Evolutionary conservation across 208 protist species (phyloP).

Genomic region (Leptomonas pyrrhocoris): DNA sequence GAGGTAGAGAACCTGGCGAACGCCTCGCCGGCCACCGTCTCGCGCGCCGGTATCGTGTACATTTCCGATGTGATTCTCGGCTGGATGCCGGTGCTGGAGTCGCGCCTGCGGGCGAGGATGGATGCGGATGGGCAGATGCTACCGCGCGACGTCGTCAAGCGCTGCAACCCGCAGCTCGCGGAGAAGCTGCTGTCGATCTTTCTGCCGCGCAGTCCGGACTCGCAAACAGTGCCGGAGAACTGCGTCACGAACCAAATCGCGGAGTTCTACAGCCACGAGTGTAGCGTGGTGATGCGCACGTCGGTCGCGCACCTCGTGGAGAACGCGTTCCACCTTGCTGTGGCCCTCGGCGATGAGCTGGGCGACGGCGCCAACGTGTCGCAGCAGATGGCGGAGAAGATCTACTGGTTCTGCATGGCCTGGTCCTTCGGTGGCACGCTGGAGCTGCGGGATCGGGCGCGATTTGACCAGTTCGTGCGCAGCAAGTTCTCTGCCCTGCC

Average conservation of each 20-base stretch:
- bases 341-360: constrained; percentile 85
- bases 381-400: constrained; percentile 86
- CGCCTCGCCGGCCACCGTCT: constrained; percentile 99
- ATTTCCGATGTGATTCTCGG: constrained; percentile 96
- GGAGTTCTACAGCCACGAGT: constrained; percentile 91
- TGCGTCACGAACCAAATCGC: constrained; percentile 71
- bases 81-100: constrained; percentile 91
- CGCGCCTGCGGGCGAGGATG: constrained; percentile 70
- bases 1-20: constrained; percentile 98
- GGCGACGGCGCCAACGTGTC: constrained; percentile 78
- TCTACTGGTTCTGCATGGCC: constrained; percentile 94
- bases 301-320: constrained; percentile 87
- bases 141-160: constrained; percentile 75
- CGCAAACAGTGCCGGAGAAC: constrained; percentile 25
- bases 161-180: constrained; percentile 74
- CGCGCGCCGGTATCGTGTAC: constrained; percentile 98
- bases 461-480: constrained; percentile 93
- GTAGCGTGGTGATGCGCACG: constrained; percentile 86
- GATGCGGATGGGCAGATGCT: constrained; percentile 80
- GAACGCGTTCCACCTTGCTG: constrained; percentile 92
- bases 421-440: constrained; percentile 96
- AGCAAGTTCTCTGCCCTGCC: constrained; percentile 75
- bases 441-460: constrained; percentile 91
- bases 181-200: constrained; percentile 85
- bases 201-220: constrained; percentile 62